These are phyloP conservation scores for Juglanconis juglandina DNA, from an alignment of 2,329 filamentous ascomycete genomes.

Conservation along the genomic window DNA sequence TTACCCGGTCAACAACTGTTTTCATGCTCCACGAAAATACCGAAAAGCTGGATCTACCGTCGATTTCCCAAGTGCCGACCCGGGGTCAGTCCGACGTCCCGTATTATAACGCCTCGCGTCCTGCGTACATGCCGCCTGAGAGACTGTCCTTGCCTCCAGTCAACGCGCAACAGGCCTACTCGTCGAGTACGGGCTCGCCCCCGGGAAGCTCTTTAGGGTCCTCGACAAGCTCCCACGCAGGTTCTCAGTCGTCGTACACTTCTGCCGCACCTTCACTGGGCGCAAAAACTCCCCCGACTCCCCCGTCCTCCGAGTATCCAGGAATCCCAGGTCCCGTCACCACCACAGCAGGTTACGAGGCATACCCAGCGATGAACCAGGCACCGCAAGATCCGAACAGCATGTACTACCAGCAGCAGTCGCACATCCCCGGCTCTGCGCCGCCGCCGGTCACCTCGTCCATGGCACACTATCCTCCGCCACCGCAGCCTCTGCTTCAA, in stretches of 20 bases:
- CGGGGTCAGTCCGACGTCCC: slow-evolving; percentile 69
- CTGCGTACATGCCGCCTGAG: slow-evolving; percentile 64
- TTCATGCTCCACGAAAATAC: slow-evolving; percentile 42
- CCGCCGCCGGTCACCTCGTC: slow-evolving; percentile 72
- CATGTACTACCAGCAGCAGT: slow-evolving; percentile 71
- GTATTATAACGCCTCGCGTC: slow-evolving; percentile 67
- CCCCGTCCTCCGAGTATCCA: slow-evolving; percentile 55
- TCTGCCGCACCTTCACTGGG: slow-evolving; percentile 57
- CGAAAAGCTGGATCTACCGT: slow-evolving; percentile 93
- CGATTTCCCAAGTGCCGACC: slow-evolving; percentile 78
- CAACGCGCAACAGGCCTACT: slow-evolving; percentile 65
- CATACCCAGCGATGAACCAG: slow-evolving; percentile 72
- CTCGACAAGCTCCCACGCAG: slow-evolving; percentile 47
- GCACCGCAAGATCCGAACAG: slow-evolving; percentile 57
- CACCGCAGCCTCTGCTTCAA: slow-evolving; percentile 73
- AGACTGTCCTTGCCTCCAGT: slow-evolving; percentile 69
- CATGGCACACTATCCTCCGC: slow-evolving; percentile 74
- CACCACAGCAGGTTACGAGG: slow-evolving; percentile 33
- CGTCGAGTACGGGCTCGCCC: slow-evolving; percentile 70
- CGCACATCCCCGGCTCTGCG: slow-evolving; percentile 74
- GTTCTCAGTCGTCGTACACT: slow-evolving; percentile 53
- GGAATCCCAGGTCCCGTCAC: slow-evolving; percentile 35
- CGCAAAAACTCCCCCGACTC: slow-evolving; percentile 71
- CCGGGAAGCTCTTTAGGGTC: slow-evolving; percentile 72
- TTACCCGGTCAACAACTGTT: slow-evolving; percentile 11